Evolutionary conservation across 2,329 filamentous ascomycete genomes (phyloP).

Genomic region (Claviceps digitariae): DNA sequence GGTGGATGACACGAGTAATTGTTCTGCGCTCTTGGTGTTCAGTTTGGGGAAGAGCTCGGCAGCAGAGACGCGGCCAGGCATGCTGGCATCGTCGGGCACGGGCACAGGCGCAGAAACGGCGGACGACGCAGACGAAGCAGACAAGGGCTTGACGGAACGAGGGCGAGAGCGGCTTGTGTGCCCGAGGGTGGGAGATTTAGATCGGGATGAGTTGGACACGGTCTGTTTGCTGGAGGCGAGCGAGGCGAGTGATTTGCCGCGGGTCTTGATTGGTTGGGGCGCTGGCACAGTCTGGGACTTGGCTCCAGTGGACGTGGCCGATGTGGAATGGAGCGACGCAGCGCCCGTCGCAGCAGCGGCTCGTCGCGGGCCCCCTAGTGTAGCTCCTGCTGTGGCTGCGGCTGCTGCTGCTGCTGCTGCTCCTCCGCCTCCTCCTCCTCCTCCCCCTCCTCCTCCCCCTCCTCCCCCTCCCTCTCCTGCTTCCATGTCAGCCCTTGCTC

Average conservation of each 20-base stretch:
- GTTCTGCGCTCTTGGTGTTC: conserved; percentile 12
- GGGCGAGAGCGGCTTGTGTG: conserved; percentile 11
- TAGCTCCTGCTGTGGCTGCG: neutral
- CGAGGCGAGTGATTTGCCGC: conserved; percentile 25
- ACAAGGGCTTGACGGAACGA: conserved; percentile 12
- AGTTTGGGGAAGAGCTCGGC: conserved; percentile 20
- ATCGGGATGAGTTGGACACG: conserved; percentile 23
- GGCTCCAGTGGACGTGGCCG: conserved; percentile 8
- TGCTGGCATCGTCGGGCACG: conserved; percentile 19
- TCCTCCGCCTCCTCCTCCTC: neutral
- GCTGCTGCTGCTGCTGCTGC: conserved; percentile 1
- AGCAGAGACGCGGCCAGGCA: conserved; percentile 26
- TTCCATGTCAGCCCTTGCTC: neutral
- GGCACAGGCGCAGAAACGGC: too few species aligned
- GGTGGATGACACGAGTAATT: neutral
- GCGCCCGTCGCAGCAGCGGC: neutral
- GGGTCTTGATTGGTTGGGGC: conserved; percentile 17
- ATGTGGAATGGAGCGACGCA: conserved; percentile 1
- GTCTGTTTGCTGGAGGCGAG: conserved; percentile 23
- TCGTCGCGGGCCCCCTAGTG: neutral
- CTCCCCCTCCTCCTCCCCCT: neutral
- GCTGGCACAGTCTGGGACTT: conserved; percentile 24
- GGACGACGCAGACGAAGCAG: conserved; percentile 3
- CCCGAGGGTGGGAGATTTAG: conserved; percentile 19
- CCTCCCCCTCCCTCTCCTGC: neutral